A percentile compares a stretch with the other conserved stretches of the same genome.
Conservation (phyloP, 768 basidiomycete genomes). For the Dioszegia aurantiaca region DNA sequence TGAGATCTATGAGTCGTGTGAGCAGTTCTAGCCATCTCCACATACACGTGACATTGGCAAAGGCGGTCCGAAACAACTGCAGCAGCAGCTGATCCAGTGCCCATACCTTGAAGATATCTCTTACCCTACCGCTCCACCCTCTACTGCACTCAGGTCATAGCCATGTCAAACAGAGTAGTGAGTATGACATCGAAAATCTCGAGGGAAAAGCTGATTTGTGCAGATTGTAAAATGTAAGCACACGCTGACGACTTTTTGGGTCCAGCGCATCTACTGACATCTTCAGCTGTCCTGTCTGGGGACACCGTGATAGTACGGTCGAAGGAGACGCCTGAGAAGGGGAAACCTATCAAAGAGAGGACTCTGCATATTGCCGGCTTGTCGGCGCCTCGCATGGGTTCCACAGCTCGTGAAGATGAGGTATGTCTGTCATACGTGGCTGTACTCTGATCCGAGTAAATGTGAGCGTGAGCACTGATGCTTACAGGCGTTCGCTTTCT, state of each 20-base stretch:
- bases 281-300: slow-evolving; percentile 78
- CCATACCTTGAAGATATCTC: too few relatives aligned
- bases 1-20: too few relatives aligned
- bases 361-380: slow-evolving; percentile 88
- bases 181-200: slow-evolving; percentile 15
- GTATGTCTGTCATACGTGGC: slow-evolving; percentile 52
- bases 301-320: slow-evolving; percentile 78
- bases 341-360: slow-evolving; percentile 88
- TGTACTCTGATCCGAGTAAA: not conserved
- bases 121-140: too few relatives aligned
- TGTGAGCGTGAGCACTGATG: too few relatives aligned
- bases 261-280: slow-evolving; percentile 8
- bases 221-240: slow-evolving; percentile 47
- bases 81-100: too few relatives aligned
- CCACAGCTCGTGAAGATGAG: slow-evolving; percentile 81
- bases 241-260: not conserved
- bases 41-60: too few relatives aligned
- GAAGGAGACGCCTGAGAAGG: slow-evolving; percentile 66
- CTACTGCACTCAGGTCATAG: too few relatives aligned
- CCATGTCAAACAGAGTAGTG: slow-evolving; percentile 47
- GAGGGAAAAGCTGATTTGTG: slow-evolving; percentile 8
- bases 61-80: too few relatives aligned
- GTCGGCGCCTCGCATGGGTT: slow-evolving; percentile 78
- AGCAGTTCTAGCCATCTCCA: too few relatives aligned
- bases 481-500: slow-evolving; percentile 78